Evolutionary conservation across 306 rosid species (phyloP).

Genomic region (Cotoneaster glaucophyllus): DNA sequence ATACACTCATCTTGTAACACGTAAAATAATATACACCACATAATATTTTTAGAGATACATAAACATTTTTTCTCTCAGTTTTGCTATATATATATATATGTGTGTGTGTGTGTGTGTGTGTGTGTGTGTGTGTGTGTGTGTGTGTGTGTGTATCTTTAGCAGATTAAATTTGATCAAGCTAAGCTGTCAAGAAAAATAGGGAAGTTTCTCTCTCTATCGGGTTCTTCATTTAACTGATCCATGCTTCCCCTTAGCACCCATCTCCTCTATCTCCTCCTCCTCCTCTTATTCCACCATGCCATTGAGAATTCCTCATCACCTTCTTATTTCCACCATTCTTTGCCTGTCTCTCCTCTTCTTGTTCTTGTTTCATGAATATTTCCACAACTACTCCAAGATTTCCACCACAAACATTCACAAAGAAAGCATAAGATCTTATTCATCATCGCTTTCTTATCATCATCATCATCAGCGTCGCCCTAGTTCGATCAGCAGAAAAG

Average conservation of each 20-base stretch:
- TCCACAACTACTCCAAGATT: conserved; percentile 41
- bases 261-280: conserved; percentile 31
- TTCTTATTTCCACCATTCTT: conserved; percentile 38
- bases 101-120: too few relatives aligned
- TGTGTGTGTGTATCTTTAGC: conserved; percentile 16
- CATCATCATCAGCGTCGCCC: conserved; percentile 9
- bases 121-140: too few relatives aligned
- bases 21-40: too few relatives aligned
- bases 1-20: too few relatives aligned
- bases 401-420: conserved; percentile 20
- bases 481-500: conserved; percentile 48
- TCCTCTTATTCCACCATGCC: conserved; percentile 56
- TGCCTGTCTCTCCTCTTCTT: conserved; percentile 18
- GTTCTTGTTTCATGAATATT: conserved; percentile 48
- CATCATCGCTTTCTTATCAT: conserved; percentile 22
- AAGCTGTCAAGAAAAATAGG: conserved; percentile 20
- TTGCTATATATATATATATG: not conserved
- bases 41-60: too few relatives aligned
- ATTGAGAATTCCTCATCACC: conserved; percentile 41
- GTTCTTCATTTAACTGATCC: conserved; percentile 33
- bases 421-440: conserved; percentile 15
- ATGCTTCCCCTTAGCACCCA: conserved; percentile 62
- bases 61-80: not conserved
- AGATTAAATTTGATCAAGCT: conserved; percentile 21
- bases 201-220: conserved; percentile 2